phyloP scores from a whole-genome alignment of 208 protist genomes.

The Trichomonas tenax region DNA sequence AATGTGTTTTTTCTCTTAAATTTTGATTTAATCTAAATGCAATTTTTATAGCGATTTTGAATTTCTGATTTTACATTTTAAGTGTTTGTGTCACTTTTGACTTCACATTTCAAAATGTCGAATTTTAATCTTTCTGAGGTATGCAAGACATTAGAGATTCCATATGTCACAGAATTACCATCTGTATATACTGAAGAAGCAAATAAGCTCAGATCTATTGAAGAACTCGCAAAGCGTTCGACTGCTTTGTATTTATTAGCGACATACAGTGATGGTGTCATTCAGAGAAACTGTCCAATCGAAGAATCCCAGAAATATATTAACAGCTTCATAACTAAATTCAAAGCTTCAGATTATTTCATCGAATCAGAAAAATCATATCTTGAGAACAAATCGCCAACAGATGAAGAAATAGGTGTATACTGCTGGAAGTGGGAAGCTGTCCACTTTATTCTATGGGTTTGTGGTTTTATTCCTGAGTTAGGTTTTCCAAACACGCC shows the following conservation, averaged over 20 bases:
- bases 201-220: background rate
- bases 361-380: background rate
- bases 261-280: background rate
- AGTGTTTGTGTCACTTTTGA: no score
- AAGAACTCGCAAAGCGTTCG: background rate
- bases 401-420: background rate
- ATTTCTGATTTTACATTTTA: no score
- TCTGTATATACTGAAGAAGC: background rate
- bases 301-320: background rate
- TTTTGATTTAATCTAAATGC: no score
- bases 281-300: background rate
- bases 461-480: background rate
- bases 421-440: background rate
- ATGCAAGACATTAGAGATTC: background rate
- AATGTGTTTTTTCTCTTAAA: no score
- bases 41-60: no score
- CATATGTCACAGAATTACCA: background rate
- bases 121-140: background rate
- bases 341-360: background rate
- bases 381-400: background rate
- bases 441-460: background rate
- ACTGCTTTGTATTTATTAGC: background rate
- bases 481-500: background rate
- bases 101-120: background rate
- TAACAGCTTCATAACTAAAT: background rate